Conservation (phyloP, 2,329 filamentous ascomycete species). For the Rosellinia necatrix region DNA sequence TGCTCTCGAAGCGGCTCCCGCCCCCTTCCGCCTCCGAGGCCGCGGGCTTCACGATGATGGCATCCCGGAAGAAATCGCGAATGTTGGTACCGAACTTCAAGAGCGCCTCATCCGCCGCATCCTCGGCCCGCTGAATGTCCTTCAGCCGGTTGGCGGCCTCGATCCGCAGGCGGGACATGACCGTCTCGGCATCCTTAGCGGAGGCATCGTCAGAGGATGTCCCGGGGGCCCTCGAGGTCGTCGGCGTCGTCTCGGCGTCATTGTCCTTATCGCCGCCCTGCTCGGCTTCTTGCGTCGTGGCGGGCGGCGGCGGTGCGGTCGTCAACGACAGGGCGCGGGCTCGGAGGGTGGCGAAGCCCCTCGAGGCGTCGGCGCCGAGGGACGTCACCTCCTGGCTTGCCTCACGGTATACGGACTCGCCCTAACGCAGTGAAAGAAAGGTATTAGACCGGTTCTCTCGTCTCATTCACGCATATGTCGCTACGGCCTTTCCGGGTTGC, state of each 20-base stretch:
- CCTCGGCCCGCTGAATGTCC: constrained; percentile 89
- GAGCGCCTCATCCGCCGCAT: constrained; percentile 93
- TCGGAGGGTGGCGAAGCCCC: constrained; percentile 76
- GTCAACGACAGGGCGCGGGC: constrained; percentile 75
- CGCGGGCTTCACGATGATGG: constrained; percentile 84
- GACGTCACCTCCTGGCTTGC: constrained; percentile 82
- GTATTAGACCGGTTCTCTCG: constrained; percentile 10
- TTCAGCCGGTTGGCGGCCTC: constrained; percentile 84
- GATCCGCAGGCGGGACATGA: constrained; percentile 74
- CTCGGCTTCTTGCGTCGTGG: constrained; percentile 33
- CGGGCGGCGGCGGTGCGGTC: constrained; percentile 37
- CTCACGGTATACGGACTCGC: constrained; percentile 82
- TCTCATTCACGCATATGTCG: background rate
- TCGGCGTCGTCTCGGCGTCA: constrained; percentile 50
- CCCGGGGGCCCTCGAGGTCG: constrained; percentile 41
- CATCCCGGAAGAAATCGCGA: constrained; percentile 86
- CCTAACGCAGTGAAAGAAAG: constrained; percentile 51
- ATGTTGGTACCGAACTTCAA: constrained; percentile 90
- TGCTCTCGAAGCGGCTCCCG: constrained; percentile 88
- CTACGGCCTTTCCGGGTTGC: constrained; percentile 24
- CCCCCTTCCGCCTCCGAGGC: constrained; percentile 55
- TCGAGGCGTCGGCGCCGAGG: constrained; percentile 79
- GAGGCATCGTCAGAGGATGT: constrained; percentile 47
- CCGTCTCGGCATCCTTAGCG: constrained; percentile 58
- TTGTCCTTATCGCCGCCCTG: constrained; percentile 44